A percentile compares a stretch with the other conserved stretches of the same genome.
phyloP scores from a whole-genome alignment of 805 yeast genomes.

The Teunomyces stri region DNA sequence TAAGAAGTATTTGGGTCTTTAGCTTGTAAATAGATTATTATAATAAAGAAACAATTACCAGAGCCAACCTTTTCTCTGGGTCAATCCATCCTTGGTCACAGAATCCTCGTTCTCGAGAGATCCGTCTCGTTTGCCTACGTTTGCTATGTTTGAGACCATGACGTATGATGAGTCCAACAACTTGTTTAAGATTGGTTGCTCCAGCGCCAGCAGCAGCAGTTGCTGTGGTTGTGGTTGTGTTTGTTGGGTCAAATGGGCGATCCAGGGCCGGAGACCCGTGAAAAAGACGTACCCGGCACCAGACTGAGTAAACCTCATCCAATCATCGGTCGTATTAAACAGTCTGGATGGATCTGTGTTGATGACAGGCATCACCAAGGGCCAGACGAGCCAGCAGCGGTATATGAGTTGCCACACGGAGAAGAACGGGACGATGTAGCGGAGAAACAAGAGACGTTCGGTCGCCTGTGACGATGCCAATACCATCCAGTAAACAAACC shows the following conservation, averaged over 20 bases:
- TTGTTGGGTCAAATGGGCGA: slow-evolving; percentile 16
- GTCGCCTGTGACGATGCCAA: slow-evolving; percentile 42
- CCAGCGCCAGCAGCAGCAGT: slow-evolving; percentile 3
- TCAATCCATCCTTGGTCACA: slow-evolving; percentile 4
- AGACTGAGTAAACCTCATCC: slow-evolving; percentile 24
- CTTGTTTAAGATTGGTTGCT: background rate
- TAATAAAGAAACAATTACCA: slow-evolving; percentile 8
- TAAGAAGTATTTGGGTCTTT: slow-evolving; percentile 28
- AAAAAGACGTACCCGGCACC: slow-evolving; percentile 36
- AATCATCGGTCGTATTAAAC: slow-evolving; percentile 17
- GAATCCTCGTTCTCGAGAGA: slow-evolving; percentile 9
- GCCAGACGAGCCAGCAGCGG: slow-evolving; percentile 60
- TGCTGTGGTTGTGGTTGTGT: background rate
- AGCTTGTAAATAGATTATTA: slow-evolving; percentile 5
- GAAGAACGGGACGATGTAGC: slow-evolving; percentile 54
- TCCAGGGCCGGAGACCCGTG: slow-evolving; percentile 24
- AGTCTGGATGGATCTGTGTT: slow-evolving; percentile 6
- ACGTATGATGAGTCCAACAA: slow-evolving; percentile 13
- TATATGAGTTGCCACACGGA: slow-evolving; percentile 45
- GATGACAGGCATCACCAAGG: slow-evolving; percentile 24
- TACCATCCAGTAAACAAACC: slow-evolving; percentile 64
- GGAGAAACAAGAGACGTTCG: slow-evolving; percentile 43
- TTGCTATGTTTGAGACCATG: slow-evolving; percentile 10
- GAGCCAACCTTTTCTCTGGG: slow-evolving; percentile 14
- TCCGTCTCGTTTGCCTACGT: background rate